Percentiles rank a stretch among this genome's conserved stretches.
phyloP scores from a whole-genome alignment of 176 grass and related monocot genomes.

The Musa schizocarpa region DNA sequence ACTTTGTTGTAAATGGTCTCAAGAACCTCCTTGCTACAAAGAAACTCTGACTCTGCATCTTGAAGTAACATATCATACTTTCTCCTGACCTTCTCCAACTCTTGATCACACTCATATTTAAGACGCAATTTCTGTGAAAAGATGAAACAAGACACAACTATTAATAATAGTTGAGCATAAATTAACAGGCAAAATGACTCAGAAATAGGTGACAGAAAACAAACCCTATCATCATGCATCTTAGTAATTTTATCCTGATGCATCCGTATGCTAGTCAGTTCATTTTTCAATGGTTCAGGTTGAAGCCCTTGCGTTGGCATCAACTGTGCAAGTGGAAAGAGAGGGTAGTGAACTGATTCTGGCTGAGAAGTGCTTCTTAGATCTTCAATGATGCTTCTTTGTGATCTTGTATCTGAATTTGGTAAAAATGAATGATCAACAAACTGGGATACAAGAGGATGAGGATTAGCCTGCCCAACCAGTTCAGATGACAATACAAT shows the following conservation, averaged over 20 bases:
- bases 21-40: slow-evolving; percentile 43
- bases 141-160: slow-evolving; percentile 19
- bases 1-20: slow-evolving; percentile 56
- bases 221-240: slow-evolving; percentile 59
- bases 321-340: slow-evolving; percentile 41
- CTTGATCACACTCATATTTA: slow-evolving; percentile 43
- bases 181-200: neutral
- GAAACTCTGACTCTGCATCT: slow-evolving; percentile 45
- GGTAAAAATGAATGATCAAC: slow-evolving; percentile 18
- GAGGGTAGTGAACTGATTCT: slow-evolving; percentile 17
- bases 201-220: slow-evolving; percentile 9
- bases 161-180: slow-evolving; percentile 5
- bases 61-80: slow-evolving; percentile 68
- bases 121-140: slow-evolving; percentile 48
- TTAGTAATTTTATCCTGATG: slow-evolving; percentile 36
- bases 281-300: slow-evolving; percentile 60
- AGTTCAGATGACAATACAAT: slow-evolving; percentile 5
- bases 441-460: slow-evolving; percentile 16
- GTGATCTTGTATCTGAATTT: slow-evolving; percentile 14
- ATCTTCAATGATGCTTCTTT: slow-evolving; percentile 29
- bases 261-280: slow-evolving; percentile 43
- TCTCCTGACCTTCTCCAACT: slow-evolving; percentile 55
- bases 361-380: slow-evolving; percentile 20
- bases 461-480: slow-evolving; percentile 13
- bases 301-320: slow-evolving; percentile 44